Conservation (phyloP, 192 early-diverging fungal genomes). For the Mortierella alpina region DNA sequence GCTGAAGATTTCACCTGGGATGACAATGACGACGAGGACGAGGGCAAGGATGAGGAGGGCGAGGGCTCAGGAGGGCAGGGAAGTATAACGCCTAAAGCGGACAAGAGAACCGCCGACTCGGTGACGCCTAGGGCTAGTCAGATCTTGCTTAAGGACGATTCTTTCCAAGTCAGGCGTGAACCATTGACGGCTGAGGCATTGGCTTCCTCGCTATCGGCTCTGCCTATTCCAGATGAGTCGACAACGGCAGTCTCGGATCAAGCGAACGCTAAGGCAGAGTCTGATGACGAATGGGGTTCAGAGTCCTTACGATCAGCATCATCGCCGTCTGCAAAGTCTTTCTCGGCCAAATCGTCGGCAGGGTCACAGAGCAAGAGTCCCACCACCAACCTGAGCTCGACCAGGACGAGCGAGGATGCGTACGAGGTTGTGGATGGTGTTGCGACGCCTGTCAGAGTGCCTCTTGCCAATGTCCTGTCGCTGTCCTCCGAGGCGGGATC, state of each 20-base stretch:
- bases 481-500: conserved; percentile 30
- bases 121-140: conserved; percentile 29
- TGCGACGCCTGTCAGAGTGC: conserved; percentile 20
- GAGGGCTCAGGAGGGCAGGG: conserved; percentile 28
- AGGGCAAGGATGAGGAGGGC: background rate
- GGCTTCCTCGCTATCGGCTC: conserved; percentile 31
- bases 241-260: background rate
- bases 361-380: conserved; percentile 29
- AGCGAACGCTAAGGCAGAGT: conserved; percentile 3
- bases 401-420: conserved; percentile 41
- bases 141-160: background rate
- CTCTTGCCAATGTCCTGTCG: conserved; percentile 17
- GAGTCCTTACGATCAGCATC: conserved; percentile 27
- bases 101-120: conserved; percentile 13
- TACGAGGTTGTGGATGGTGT: conserved; percentile 33
- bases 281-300: conserved; percentile 42
- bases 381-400: conserved; percentile 39
- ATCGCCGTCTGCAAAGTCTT: conserved; percentile 19
- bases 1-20: conserved; percentile 53
- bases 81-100: conserved; percentile 44
- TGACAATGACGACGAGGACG: conserved; percentile 45
- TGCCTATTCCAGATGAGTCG: conserved; percentile 21
- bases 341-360: conserved; percentile 3
- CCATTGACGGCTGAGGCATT: conserved; percentile 42
- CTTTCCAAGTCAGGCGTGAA: conserved; percentile 24